Evolutionary conservation across 805 yeast genomes (phyloP).

Genomic region (Candida dendrica): DNA sequence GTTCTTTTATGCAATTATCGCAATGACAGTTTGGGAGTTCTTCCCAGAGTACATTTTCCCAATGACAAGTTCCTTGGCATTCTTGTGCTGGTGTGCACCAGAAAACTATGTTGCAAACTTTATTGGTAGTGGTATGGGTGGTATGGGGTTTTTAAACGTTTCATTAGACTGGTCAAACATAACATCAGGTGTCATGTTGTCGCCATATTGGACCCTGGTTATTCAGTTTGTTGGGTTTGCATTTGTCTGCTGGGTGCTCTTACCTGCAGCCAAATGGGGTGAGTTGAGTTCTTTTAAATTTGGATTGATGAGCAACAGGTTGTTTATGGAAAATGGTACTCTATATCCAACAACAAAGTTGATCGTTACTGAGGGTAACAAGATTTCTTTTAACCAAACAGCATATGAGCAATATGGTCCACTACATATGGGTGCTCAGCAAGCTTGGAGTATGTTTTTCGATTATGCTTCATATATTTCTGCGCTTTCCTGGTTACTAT

Average conservation of each 20-base stretch:
- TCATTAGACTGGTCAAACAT: constrained; percentile 49
- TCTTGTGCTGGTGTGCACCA: constrained; percentile 44
- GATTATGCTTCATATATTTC: constrained; percentile 46
- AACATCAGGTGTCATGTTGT: constrained; percentile 40
- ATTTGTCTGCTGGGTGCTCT: constrained; percentile 39
- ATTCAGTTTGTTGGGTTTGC: constrained; percentile 41
- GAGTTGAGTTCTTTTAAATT: constrained; percentile 14
- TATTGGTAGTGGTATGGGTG: constrained; percentile 46
- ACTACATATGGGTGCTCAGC: constrained; percentile 38
- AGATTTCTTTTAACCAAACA: constrained; percentile 29
- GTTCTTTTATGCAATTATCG: constrained; percentile 27
- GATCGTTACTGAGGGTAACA: constrained; percentile 19
- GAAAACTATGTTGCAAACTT: constrained; percentile 32
- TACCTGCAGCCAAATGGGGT: constrained; percentile 43
- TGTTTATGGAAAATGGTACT: constrained; percentile 30
- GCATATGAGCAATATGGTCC: constrained; percentile 40
- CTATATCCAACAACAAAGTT: constrained; percentile 35
- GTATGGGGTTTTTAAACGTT: constrained; percentile 41
- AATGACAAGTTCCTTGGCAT: constrained; percentile 39
- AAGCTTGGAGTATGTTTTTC: constrained; percentile 44
- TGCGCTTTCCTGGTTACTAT: constrained; percentile 37
- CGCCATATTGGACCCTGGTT: constrained; percentile 46
- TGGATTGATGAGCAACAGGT: constrained; percentile 42
- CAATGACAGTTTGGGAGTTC: constrained; percentile 38
- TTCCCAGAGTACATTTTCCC: constrained; percentile 44